Evolutionary conservation across 495 filamentous ascomycete genomes (phyloP).

Genomic region (Saxophila tyrrhenica): DNA sequence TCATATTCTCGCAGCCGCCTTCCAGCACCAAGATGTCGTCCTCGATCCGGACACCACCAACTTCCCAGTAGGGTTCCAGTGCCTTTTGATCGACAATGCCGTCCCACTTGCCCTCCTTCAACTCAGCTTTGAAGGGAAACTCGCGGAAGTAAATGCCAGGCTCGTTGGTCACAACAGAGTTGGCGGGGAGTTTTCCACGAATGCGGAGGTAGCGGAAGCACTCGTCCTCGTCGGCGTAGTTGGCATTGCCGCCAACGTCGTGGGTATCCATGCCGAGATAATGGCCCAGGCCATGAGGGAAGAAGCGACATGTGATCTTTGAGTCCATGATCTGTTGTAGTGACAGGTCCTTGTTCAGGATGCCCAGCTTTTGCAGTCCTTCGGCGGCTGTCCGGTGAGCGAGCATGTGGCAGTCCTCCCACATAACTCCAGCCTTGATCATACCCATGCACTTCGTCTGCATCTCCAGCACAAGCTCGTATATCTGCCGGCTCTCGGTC

Average conservation of each 20-base stretch:
- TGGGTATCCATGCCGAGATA: constrained; percentile 94
- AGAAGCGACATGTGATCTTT: constrained; percentile 73
- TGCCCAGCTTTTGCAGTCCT: constrained; percentile 63
- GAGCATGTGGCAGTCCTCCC: constrained; percentile 71
- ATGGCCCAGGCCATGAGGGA: constrained; percentile 86
- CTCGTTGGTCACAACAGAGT: constrained; percentile 80
- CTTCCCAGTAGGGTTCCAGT: constrained; percentile 74
- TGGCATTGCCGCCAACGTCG: constrained; percentile 76
- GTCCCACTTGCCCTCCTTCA: constrained; percentile 55
- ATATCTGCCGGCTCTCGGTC: constrained; percentile 61
- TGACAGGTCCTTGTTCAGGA: constrained; percentile 49
- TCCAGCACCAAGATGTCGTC: constrained; percentile 70
- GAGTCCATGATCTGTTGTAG: constrained; percentile 60
- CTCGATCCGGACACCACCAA: constrained; percentile 74
- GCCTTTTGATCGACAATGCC: constrained; percentile 64
- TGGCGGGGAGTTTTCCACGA: constrained; percentile 60
- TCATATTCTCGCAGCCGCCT: constrained; percentile 68
- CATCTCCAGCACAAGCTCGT: constrained; percentile 80
- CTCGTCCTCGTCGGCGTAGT: constrained; percentile 70
- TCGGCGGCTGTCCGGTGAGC: constrained; percentile 76
- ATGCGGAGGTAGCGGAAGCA: constrained; percentile 82
- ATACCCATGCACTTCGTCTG: constrained; percentile 62
- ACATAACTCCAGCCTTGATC: constrained; percentile 64
- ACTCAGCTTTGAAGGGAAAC: constrained; percentile 79
- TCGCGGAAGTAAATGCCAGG: constrained; percentile 90